These are phyloP conservation scores for Metschnikowia borealis DNA, from an alignment of 805 yeast genomes.

Conservation along the genomic window DNA sequence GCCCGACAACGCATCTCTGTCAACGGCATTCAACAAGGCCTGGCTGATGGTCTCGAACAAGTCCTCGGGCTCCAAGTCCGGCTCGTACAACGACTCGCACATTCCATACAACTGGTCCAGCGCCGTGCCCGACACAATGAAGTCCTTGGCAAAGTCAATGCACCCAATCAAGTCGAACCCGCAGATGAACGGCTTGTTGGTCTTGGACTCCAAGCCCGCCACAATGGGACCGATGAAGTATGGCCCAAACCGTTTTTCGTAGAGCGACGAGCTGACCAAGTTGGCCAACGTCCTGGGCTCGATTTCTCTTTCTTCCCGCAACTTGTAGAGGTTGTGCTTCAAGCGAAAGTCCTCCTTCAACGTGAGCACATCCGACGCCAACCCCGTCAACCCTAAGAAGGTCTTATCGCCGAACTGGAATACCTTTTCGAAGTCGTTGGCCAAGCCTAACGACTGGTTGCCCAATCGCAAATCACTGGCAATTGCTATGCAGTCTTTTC, in stretches of 20 bases:
- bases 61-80: constrained; percentile 89
- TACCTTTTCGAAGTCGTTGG: constrained; percentile 90
- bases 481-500: constrained; percentile 96
- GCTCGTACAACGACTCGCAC: constrained; percentile 97
- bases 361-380: constrained; percentile 91
- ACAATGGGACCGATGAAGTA: constrained; percentile 96
- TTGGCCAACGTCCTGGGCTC: constrained; percentile 95
- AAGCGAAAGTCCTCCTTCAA: constrained; percentile 75
- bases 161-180: constrained; percentile 97
- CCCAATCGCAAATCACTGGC: constrained; percentile 95
- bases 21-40: constrained; percentile 89
- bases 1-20: constrained; percentile 95
- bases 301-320: constrained; percentile 85
- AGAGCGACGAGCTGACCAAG: constrained; percentile 82
- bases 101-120: constrained; percentile 96
- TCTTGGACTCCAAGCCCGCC: constrained; percentile 85
- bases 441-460: constrained; percentile 84
- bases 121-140: constrained; percentile 94
- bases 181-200: constrained; percentile 84
- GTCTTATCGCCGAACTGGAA: constrained; percentile 78
- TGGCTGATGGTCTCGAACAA: constrained; percentile 93
- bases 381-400: constrained; percentile 88
- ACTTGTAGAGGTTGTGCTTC: constrained; percentile 82
- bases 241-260: constrained; percentile 92
- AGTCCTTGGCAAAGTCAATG: constrained; percentile 91